phyloP scores from a whole-genome alignment of 495 filamentous ascomycete genomes.

The Trichoderma erinaceum region DNA sequence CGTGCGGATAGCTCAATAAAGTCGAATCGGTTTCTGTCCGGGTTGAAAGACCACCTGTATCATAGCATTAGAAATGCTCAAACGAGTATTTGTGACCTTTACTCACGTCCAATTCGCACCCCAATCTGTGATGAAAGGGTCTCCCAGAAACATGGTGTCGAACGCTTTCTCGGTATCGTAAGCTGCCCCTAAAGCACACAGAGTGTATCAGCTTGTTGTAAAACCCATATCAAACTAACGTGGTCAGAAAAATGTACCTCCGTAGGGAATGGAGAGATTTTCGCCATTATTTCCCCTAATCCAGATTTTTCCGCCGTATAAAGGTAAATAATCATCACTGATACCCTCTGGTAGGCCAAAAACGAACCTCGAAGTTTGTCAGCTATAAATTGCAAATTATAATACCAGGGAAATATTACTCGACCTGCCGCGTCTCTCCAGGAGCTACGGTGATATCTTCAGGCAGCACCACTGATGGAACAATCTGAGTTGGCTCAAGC shows the following conservation, averaged over 20 bases:
- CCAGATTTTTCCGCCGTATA: conserved; percentile 35
- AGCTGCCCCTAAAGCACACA: conserved; percentile 13
- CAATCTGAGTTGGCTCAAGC: conserved; percentile 12
- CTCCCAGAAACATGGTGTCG: conserved; percentile 18
- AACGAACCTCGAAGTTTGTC: conserved; percentile 16
- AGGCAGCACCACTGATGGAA: conserved; percentile 6
- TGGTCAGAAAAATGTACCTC: conserved; percentile 15
- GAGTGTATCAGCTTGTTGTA: conserved; percentile 16
- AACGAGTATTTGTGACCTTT: too few relatives aligned
- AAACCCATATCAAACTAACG: conserved; percentile 19
- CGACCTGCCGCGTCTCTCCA: conserved; percentile 24
- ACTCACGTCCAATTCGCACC: conserved; percentile 6
- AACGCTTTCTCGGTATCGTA: conserved; percentile 19
- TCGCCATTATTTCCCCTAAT: conserved; percentile 29
- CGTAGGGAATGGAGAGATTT: conserved; percentile 29
- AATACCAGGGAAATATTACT: conserved; percentile 1
- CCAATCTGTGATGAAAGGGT: conserved; percentile 15
- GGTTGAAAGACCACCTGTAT: conserved; percentile 19
- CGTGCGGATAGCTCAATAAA: conserved; percentile 17
- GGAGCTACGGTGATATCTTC: conserved; percentile 11
- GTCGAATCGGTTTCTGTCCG: conserved; percentile 18
- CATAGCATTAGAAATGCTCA: not conserved
- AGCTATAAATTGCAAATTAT: not conserved
- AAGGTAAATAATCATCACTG: conserved; percentile 22
- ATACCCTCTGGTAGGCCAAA: conserved; percentile 24